phyloP scores from a whole-genome alignment of 2,329 filamentous ascomycete species.

The Aspergillus ruber region DNA sequence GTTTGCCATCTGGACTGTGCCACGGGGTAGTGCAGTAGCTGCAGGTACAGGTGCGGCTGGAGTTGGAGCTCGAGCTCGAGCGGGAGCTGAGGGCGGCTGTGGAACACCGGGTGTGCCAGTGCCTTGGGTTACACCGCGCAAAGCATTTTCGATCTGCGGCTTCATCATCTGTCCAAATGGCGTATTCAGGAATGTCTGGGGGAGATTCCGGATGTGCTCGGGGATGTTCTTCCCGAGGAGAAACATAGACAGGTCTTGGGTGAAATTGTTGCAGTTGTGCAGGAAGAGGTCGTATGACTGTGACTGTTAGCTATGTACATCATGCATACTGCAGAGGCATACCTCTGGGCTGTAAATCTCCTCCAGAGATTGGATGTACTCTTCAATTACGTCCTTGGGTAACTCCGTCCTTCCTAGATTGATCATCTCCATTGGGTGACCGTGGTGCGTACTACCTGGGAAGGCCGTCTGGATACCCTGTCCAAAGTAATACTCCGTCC shows the following conservation, averaged over 20 bases:
- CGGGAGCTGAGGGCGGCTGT: slow-evolving; percentile 11
- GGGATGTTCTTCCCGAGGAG: slow-evolving; percentile 84
- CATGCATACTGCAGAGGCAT: slow-evolving; percentile 5
- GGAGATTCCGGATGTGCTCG: slow-evolving; percentile 75
- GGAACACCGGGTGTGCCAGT: slow-evolving; percentile 29
- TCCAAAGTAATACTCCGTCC: slow-evolving; percentile 87
- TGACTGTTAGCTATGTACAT: slow-evolving; percentile 3
- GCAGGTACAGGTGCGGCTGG: background rate
- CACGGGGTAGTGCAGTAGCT: slow-evolving; percentile 8
- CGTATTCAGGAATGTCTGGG: slow-evolving; percentile 75
- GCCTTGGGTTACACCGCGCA: slow-evolving; percentile 58
- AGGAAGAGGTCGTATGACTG: slow-evolving; percentile 80
- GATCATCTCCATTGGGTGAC: slow-evolving; percentile 69
- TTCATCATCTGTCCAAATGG: slow-evolving; percentile 84
- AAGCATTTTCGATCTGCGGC: slow-evolving; percentile 63
- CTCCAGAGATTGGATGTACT: slow-evolving; percentile 79
- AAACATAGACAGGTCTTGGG: slow-evolving; percentile 85
- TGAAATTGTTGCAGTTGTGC: slow-evolving; percentile 98
- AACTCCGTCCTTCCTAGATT: slow-evolving; percentile 70
- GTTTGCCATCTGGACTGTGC: slow-evolving; percentile 54
- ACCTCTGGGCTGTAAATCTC: slow-evolving; percentile 76
- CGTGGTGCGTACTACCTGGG: slow-evolving; percentile 81
- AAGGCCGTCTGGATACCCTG: slow-evolving; percentile 74
- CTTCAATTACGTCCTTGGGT: slow-evolving; percentile 72
- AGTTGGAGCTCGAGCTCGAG: slow-evolving; percentile 6